Evolutionary conservation across 805 yeast species (phyloP).

Genomic region (Yarrowia keelungensis): DNA sequence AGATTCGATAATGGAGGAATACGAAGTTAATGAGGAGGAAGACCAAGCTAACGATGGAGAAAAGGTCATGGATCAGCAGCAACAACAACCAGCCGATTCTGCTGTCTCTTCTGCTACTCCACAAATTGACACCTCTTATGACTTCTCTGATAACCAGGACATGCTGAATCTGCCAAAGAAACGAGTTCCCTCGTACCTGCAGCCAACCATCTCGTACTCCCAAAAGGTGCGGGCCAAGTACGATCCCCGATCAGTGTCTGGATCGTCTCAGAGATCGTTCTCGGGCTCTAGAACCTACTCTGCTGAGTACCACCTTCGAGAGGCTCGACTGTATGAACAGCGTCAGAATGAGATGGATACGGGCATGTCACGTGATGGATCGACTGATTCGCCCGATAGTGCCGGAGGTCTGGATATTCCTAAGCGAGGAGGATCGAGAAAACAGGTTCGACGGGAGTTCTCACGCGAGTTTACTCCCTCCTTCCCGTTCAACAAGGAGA

Average conservation of each 20-base stretch:
- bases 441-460: slow-evolving; percentile 7
- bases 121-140: slow-evolving; percentile 20
- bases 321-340: slow-evolving; percentile 23
- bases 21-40: not conserved
- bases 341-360: slow-evolving; percentile 18
- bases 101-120: not conserved
- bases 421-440: slow-evolving; percentile 3
- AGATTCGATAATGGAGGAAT: slow-evolving; percentile 21
- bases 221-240: slow-evolving; percentile 31
- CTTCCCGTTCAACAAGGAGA: slow-evolving; percentile 19
- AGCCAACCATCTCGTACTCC: slow-evolving; percentile 33
- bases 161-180: slow-evolving; percentile 14
- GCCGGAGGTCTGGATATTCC: not conserved
- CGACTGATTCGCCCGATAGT: not conserved
- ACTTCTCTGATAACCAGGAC: slow-evolving; percentile 20
- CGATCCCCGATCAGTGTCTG: slow-evolving; percentile 19
- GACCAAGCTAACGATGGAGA: not conserved
- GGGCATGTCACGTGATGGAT: not conserved
- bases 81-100: not conserved
- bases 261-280: slow-evolving; percentile 30
- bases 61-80: not conserved
- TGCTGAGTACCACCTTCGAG: slow-evolving; percentile 21
- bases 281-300: slow-evolving; percentile 26
- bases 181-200: slow-evolving; percentile 34
- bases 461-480: slow-evolving; percentile 33